Evolutionary conservation across 225 moss, liverwort and hornwort species (phyloP).

Genomic region (Polytrichum formosum): DNA sequence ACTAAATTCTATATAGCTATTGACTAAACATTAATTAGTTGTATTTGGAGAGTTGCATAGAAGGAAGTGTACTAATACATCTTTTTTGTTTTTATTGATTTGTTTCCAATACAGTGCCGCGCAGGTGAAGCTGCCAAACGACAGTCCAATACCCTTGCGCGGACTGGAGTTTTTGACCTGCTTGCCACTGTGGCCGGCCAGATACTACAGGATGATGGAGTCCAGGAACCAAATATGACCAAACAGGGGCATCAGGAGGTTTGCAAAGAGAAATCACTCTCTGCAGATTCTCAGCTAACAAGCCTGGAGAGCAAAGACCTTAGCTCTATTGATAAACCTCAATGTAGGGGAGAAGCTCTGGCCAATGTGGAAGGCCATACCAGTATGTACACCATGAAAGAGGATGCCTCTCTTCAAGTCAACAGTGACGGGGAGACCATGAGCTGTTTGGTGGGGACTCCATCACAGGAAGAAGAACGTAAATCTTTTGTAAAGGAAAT

Average conservation of each 20-base stretch:
- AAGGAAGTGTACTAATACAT: neutral
- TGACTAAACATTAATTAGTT: no score
- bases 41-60: no score
- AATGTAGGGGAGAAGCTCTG: conserved; percentile 10
- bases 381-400: conserved; percentile 15
- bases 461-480: conserved; percentile 37
- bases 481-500: conserved; percentile 34
- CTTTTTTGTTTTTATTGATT: neutral
- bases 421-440: conserved; percentile 23
- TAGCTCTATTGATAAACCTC: conserved; percentile 39
- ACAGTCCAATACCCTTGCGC: conserved; percentile 33
- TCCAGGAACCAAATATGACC: conserved; percentile 26
- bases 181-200: conserved; percentile 59
- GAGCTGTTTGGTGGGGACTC: conserved; percentile 35
- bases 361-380: conserved; percentile 11
- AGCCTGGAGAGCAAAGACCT: conserved; percentile 41
- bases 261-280: conserved; percentile 35
- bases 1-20: no score
- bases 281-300: conserved; percentile 42
- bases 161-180: conserved; percentile 52
- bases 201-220: conserved; percentile 54
- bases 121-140: conserved; percentile 48
- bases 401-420: conserved; percentile 15
- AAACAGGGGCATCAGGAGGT: conserved; percentile 18
- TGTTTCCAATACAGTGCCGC: conserved; percentile 31